Conservation (phyloP, 2,329 filamentous ascomycete genomes). For the Aspergillus cejpii region DNA sequence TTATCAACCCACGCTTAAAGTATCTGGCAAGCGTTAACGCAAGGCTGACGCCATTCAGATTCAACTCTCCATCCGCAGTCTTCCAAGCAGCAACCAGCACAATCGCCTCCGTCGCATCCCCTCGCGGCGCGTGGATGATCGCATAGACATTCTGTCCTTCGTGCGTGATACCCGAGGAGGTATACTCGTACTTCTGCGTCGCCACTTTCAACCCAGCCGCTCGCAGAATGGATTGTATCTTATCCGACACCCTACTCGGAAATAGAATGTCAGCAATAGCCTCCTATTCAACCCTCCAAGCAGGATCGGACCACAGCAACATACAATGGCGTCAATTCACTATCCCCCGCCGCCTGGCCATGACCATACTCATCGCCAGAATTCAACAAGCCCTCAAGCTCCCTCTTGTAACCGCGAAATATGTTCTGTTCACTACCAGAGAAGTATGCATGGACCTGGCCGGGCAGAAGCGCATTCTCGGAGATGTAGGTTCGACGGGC, state of each 20-base stretch:
- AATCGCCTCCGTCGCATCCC: slow-evolving; percentile 94
- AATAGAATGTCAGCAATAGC: slow-evolving; percentile 15
- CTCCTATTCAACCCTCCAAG: not conserved
- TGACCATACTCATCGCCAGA: slow-evolving; percentile 10
- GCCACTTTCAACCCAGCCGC: slow-evolving; percentile 80
- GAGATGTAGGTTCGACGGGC: slow-evolving; percentile 92
- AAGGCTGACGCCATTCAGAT: slow-evolving; percentile 79
- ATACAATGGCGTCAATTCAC: slow-evolving; percentile 26
- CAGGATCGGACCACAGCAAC: slow-evolving; percentile 8
- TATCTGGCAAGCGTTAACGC: slow-evolving; percentile 83
- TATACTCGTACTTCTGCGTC: slow-evolving; percentile 80
- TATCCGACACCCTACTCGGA: slow-evolving; percentile 52
- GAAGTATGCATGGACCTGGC: slow-evolving; percentile 97
- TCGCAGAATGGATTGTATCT: slow-evolving; percentile 66
- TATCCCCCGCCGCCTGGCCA: slow-evolving; percentile 8
- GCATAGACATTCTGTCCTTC: slow-evolving; percentile 87
- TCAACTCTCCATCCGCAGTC: slow-evolving; percentile 70
- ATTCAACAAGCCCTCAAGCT: slow-evolving; percentile 54
- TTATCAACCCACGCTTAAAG: slow-evolving; percentile 64
- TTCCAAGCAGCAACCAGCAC: slow-evolving; percentile 85
- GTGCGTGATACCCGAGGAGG: slow-evolving; percentile 65
- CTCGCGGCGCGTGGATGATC: slow-evolving; percentile 83
- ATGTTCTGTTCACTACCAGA: slow-evolving; percentile 92
- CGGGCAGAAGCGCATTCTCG: slow-evolving; percentile 90
- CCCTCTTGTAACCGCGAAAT: slow-evolving; percentile 81